Evolutionary conservation across 1,284 basidiomycete genomes (phyloP), one percentile per base, ranked within the genome.

Genomic region (Peniophora sp.): DNA sequence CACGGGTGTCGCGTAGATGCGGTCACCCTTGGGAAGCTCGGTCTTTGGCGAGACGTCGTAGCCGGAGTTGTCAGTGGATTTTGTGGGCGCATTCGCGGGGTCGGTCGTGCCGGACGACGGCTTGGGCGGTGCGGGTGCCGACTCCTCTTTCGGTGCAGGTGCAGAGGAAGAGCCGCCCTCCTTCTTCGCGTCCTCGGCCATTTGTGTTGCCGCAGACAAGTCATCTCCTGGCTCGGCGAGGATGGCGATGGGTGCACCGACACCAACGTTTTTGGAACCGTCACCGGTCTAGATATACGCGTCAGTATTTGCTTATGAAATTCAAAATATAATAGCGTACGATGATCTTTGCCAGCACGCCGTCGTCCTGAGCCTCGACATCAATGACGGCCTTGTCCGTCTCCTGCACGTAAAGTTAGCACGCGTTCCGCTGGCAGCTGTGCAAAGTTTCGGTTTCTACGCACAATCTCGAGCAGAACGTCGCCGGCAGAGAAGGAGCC

Each of bases 321-420:
- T 36, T 22, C 3, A 10, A 6, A 12, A 2, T 24, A 34, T 36
- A 3, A 12, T 12, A 24, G 67, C 81, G 51, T 67, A 82, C 85
- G 52, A 91, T 81, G 57, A 88, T 97, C 80, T 97, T 98, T 50
- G 89, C 95, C 54, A 99, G 73, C 55, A 97, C 72, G 64, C 96
- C 96, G 60, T 98, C 95, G 47, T 99, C 96, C 71, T 94, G 93
- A 14, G 96, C 93, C 71, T 99, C 96, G 23, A 99, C 96, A 70
- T 99, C 96, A 71, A 99, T 99, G 41, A 93, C 96, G 15, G 96
- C 96, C 79, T 98, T 98, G 83, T 98, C 95, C 48, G 96, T 98
- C 85, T 98, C 95, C 92, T 95, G 58, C 46, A 47, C 55, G 44
- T 50, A 42, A 20, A 49, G 27, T 27, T 55, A 17, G 61, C 54